These are phyloP conservation scores for Diplodia seriata DNA, from an alignment of 2,329 filamentous ascomycete genomes.

Conservation along the genomic window DNA sequence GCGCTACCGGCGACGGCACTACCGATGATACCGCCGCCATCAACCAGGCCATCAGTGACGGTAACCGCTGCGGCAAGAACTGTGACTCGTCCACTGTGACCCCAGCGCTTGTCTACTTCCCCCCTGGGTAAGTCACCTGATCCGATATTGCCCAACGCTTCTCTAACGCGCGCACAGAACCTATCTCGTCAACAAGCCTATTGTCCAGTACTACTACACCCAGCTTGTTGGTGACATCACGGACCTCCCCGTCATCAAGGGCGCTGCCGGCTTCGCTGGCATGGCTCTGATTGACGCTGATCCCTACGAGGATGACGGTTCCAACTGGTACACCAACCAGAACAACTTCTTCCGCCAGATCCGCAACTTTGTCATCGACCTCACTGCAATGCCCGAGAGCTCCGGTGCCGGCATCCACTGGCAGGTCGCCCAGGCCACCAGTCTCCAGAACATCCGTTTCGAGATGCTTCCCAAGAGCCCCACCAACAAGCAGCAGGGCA, in stretches of 20 bases:
- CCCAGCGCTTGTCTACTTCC: conserved; percentile 91
- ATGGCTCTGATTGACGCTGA: conserved; percentile 91
- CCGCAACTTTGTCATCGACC: conserved; percentile 61
- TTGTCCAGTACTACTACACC: conserved; percentile 90
- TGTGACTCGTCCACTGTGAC: conserved; percentile 86
- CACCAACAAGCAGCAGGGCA: conserved; percentile 61
- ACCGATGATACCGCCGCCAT: conserved; percentile 90
- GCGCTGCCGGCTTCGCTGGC: conserved; percentile 68
- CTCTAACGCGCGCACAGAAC: conserved; percentile 51
- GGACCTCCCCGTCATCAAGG: conserved; percentile 75
- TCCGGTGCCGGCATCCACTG: conserved; percentile 65
- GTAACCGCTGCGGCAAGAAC: conserved; percentile 76
- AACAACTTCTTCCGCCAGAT: conserved; percentile 64
- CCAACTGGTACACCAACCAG: conserved; percentile 60
- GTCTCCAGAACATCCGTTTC: conserved; percentile 68
- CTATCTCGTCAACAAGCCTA: conserved; percentile 79
- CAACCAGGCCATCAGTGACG: conserved; percentile 80
- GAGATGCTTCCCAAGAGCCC: conserved; percentile 57
- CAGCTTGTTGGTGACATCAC: conserved; percentile 85
- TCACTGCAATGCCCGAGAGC: conserved; percentile 45
- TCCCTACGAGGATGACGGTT: conserved; percentile 72
- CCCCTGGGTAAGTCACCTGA: conserved; percentile 62
- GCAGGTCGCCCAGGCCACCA: conserved; percentile 71
- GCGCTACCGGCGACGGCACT: conserved; percentile 62
- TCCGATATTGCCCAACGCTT: not conserved